phyloP scores from a whole-genome alignment of 2,329 filamentous ascomycete species.

The Apiospora malaysiana region DNA sequence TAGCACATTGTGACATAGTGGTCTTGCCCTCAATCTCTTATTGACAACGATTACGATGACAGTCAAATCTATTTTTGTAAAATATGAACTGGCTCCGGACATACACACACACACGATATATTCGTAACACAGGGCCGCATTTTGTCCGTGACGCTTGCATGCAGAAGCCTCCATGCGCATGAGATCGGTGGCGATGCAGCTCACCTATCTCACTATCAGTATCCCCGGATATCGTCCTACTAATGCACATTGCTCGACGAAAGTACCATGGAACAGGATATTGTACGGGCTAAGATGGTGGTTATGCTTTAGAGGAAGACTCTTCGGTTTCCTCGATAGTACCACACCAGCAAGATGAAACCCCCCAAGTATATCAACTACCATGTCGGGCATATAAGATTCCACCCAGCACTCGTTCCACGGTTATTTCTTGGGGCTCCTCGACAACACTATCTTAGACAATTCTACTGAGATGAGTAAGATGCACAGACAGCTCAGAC shows the following conservation, averaged over 20 bases:
- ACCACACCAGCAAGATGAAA: neutral
- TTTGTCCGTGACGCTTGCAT: neutral
- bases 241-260: neutral
- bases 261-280: neutral
- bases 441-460: neutral
- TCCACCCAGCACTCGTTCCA: neutral
- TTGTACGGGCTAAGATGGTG: neutral
- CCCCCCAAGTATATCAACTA: neutral
- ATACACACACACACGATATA: neutral
- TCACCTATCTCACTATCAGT: neutral
- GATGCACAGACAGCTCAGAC: neutral
- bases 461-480: neutral
- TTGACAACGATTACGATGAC: neutral
- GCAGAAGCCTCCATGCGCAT: neutral
- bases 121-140: neutral
- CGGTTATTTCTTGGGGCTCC: neutral
- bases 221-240: neutral
- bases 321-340: neutral
- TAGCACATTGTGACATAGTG: neutral
- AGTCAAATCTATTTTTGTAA: neutral
- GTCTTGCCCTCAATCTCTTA: neutral
- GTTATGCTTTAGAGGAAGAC: neutral
- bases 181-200: conserved; percentile 14
- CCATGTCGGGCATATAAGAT: conserved; percentile 8
- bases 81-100: neutral